Evolutionary conservation across 148 eudicot genomes (phyloP).

Genomic region (Nepenthes gracilis): DNA sequence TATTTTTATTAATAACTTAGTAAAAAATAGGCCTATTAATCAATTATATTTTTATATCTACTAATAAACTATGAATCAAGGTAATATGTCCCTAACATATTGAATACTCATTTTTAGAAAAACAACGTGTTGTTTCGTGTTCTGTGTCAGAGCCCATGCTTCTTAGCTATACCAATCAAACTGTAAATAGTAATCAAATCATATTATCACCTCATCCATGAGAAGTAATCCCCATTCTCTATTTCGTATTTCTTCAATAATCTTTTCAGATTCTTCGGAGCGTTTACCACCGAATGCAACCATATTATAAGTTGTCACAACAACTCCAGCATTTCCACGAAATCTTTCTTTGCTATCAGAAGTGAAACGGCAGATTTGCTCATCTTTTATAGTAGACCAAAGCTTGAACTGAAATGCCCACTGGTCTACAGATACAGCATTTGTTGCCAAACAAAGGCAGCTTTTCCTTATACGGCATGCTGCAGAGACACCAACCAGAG

Average conservation of each 20-base stretch:
- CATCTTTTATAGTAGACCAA: conserved; percentile 94
- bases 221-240: conserved; percentile 98
- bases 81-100: not conserved
- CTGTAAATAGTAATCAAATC: not conserved
- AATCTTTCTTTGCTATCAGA: conserved; percentile 97
- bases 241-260: conserved; percentile 91
- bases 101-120: not conserved
- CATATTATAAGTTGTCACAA: conserved; percentile 97
- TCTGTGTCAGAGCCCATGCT: too few relatives aligned
- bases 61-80: not conserved
- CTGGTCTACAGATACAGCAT: conserved; percentile 97
- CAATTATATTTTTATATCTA: too few relatives aligned
- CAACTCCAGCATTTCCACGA: conserved; percentile 80
- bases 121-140: too few relatives aligned
- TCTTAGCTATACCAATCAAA: too few relatives aligned
- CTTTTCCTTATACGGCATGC: conserved; percentile 89
- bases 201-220: conserved; percentile 71
- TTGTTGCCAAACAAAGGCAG: conserved; percentile 95
- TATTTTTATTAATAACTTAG: too few relatives aligned
- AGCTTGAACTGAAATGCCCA: conserved; percentile 99
- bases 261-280: conserved; percentile 97
- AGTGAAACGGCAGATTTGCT: conserved; percentile 88
- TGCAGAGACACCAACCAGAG: conserved; percentile 96
- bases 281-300: conserved; percentile 98
- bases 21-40: too few relatives aligned